Evolutionary conservation across 305 asterid species (phyloP).

Genomic region (Withania somnifera): DNA sequence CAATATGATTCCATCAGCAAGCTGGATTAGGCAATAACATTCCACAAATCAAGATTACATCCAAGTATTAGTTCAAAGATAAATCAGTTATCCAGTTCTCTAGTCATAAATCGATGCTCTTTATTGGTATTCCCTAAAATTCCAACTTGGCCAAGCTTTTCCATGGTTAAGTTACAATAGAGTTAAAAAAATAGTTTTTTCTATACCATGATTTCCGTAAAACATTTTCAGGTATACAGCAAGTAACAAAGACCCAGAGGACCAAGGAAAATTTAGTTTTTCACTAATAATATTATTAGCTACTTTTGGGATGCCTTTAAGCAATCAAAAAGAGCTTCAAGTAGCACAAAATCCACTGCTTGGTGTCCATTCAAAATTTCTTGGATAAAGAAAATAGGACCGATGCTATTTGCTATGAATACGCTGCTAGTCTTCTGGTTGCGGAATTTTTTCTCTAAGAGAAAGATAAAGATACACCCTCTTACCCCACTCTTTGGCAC

Average conservation of each 20-base stretch:
- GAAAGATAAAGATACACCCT: background rate
- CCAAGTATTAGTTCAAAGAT: background rate
- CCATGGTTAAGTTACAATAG: background rate
- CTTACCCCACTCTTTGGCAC: background rate
- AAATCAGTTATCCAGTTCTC: background rate
- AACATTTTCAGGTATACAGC: background rate
- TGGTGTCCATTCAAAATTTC: background rate
- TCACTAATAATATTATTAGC: background rate
- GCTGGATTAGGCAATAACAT: slow-evolving; percentile 35
- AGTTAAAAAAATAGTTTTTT: background rate
- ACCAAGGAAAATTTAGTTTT: background rate
- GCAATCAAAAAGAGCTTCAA: background rate
- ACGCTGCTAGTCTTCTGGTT: background rate
- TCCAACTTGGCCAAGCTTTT: background rate
- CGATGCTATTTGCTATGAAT: background rate
- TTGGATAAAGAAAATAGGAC: background rate
- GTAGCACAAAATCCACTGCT: background rate
- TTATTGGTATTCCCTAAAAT: background rate
- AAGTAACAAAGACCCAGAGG: background rate
- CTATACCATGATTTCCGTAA: background rate
- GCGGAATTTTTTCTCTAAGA: background rate
- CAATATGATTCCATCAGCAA: slow-evolving; percentile 73
- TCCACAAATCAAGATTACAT: slow-evolving; percentile 5
- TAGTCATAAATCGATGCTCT: background rate
- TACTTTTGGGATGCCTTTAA: background rate